These are phyloP conservation scores for Pseudogymnoascus sp. DNA, from an alignment of 2,329 filamentous ascomycete species.

Conservation along the genomic window DNA sequence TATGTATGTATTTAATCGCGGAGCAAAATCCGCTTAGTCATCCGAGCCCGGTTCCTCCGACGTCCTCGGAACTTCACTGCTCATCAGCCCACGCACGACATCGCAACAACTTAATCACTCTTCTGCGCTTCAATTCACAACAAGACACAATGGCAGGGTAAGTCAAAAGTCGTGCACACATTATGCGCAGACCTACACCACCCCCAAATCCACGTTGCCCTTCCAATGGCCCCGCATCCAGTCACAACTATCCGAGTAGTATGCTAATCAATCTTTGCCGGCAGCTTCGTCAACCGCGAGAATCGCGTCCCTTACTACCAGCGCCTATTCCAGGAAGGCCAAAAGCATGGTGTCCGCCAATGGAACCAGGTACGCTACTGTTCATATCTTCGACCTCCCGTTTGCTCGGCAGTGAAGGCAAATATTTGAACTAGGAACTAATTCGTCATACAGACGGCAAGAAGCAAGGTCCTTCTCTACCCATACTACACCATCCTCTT, in stretches of 20 bases:
- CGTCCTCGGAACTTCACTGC: conserved; percentile 7
- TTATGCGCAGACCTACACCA: neutral
- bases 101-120: conserved; percentile 11
- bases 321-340: conserved; percentile 65
- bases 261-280: conserved; percentile 17
- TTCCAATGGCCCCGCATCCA: conserved; percentile 8
- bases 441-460: conserved; percentile 43
- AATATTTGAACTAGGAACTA: conserved; percentile 10
- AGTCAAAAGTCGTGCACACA: conserved; percentile 12
- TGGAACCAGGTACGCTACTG: conserved; percentile 65
- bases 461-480: conserved; percentile 55
- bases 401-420: conserved; percentile 6
- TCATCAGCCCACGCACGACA: conserved; percentile 8
- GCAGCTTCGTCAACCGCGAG: conserved; percentile 54
- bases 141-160: conserved; percentile 27
- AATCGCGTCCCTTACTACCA: conserved; percentile 73
- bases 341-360: conserved; percentile 58
- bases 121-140: conserved; percentile 11
- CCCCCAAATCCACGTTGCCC: neutral
- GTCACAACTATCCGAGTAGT: neutral
- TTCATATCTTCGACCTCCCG: conserved; percentile 10
- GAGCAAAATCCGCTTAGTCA: conserved; percentile 1
- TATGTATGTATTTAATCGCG: neutral
- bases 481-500: conserved; percentile 61
- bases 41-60: neutral